Base-by-base conservation (phyloP, 768 basidiomycete species). In the Tylopilus subfusipes region DNA sequence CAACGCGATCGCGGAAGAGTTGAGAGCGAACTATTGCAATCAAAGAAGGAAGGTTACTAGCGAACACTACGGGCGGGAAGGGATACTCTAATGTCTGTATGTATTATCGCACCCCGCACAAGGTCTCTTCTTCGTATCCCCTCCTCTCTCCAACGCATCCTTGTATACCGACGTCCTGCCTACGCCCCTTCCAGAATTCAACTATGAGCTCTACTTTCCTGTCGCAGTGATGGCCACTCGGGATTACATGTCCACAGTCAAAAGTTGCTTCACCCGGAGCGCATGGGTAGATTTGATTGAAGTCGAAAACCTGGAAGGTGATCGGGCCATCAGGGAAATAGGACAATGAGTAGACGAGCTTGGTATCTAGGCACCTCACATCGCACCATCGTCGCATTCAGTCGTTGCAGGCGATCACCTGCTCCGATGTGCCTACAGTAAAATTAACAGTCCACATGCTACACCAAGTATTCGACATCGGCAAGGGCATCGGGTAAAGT, bases 131-230 rank as follows among this genome's bases (percentile, higher is more conserved):
- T 73, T 88, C n/a, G 76, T 85, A 30, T 78, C 80, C 22, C 83
- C 82, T 18, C 82, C 82, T 36, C 34, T 1, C 11, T 73, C 75
- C 39, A 77, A 81, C 50, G 59, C 64, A 9, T 64, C 68, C 2
- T 62, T 79, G 19, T 48, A 66, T 2, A 59, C 56, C 13, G 50
- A 34, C 31, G 49, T 61, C 27, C 72, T 78, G 82, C n/a, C 38
- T 10, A 38, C n/a, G 16, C 38, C 38, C 12, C 38, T 38, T n/a
- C 38, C 38, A n/a, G n/a, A 85, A 57, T 87, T 86, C 61, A 68
- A 78, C 54, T 86, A 78, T 58, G 85, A 86, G 21, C 79, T 82
- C 0, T 73, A 73, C 46, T 87, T 86, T 61, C 85, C 85, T 0
- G 76, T 86, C 47, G 80, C 78, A 0, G 70, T 86, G 33, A 67